Evolutionary conservation across 164 flowering plant genomes (phyloP).

Genomic region (Hamamelis virginiana): DNA sequence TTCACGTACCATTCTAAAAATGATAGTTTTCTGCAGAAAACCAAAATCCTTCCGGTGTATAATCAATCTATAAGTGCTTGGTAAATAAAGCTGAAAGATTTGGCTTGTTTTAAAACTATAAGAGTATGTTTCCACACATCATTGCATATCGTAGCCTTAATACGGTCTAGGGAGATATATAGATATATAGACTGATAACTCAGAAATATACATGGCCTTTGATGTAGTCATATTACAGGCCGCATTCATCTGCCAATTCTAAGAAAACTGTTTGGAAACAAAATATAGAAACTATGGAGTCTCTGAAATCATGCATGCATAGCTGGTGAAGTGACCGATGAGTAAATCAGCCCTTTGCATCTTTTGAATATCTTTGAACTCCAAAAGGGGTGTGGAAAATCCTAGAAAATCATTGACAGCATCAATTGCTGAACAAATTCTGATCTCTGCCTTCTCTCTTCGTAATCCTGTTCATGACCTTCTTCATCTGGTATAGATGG

Average conservation of each 20-base stretch:
- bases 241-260: conserved; percentile 3
- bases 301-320: conserved; percentile 6
- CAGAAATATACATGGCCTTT: not conserved
- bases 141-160: not conserved
- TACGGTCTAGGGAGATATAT: not conserved
- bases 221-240: conserved; percentile 2
- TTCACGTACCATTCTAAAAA: not conserved
- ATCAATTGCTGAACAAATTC: conserved; percentile 59
- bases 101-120: not conserved
- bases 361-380: not conserved
- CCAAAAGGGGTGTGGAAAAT: not conserved
- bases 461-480: conserved; percentile 35
- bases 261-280: not conserved
- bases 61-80: not conserved
- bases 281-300: not conserved
- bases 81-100: not conserved
- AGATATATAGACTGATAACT: not conserved
- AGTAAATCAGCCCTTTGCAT: not conserved
- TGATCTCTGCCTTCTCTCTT: conserved; percentile 51
- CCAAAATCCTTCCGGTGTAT: not conserved
- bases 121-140: not conserved
- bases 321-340: not conserved
- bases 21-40: not conserved
- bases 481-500: conserved; percentile 26
- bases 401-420: conserved; percentile 56